Base-by-base conservation (phyloP, 441 rosid species). In the Pelargonium australe region DNA sequence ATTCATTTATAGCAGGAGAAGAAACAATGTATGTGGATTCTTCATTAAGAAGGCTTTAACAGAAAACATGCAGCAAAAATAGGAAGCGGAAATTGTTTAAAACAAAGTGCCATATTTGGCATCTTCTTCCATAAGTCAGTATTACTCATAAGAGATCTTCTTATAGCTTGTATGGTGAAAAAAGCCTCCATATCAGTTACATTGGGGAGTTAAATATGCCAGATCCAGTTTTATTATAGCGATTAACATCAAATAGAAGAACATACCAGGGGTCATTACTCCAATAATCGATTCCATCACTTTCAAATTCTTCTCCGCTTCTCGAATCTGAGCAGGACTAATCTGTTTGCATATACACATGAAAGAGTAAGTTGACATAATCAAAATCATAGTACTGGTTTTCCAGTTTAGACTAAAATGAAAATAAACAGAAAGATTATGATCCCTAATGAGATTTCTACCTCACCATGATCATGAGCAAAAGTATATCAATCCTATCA, bases 291-390 rank as follows among this genome's bases (percentile, higher is more conserved):
- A 85, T 83, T 95, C 99, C 96, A 90, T 89, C 70, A 85, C 77
- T 80, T 83, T 76, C 66, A 89, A 83, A 82, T 73, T 95, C 89
- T 89, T 95, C 84, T 92, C 99, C 0, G 97, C 94, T 72, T 95
- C 99, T 80, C 99, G 83, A 74, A 95, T 80, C 74, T 92, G 99
- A 55, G 97, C 86, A 23, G 97, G 99, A 76, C 91, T 89, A 66
- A 95, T 84, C 93, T 89, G 80, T 76, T 77, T 34, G 37, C 68
- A 7, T 63, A 73, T 28, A 47, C 58, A 65, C 14, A 61, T 14
- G 63, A 25, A 43, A 45, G 72, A 72, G 60, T 62, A 65, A 57
- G 63, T 8, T 17, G 23, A 17, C 63, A 57, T 7, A 57, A 11
- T 57, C 2, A 57, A 57, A 57, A 16, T 57, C 63, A 57, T 55